Percentiles rank a stretch among this genome's conserved stretches.
These are phyloP conservation scores for Climacium dendroides DNA, from an alignment of 225 moss, liverwort and hornwort genomes.

Conservation along the genomic window DNA sequence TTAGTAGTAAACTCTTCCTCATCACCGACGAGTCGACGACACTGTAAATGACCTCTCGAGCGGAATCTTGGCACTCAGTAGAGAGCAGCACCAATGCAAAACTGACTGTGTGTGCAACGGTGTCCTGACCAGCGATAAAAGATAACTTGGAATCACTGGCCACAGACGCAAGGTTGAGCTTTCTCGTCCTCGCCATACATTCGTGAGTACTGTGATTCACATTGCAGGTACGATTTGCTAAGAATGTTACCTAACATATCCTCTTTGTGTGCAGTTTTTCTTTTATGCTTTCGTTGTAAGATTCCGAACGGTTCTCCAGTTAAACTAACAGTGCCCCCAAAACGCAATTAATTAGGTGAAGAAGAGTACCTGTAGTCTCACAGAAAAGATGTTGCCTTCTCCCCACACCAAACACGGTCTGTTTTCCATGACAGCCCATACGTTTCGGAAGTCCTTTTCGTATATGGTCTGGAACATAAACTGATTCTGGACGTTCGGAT, in stretches of 20 bases:
- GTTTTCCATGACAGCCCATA: too few relatives aligned
- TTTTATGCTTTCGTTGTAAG: neutral
- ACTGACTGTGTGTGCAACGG: neutral
- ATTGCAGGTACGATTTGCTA: too few relatives aligned
- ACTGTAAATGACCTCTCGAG: neutral
- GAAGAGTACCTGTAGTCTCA: neutral
- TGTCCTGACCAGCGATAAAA: neutral
- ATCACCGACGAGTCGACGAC: neutral
- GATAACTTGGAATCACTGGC: neutral
- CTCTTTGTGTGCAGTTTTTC: neutral
- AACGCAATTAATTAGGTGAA: neutral
- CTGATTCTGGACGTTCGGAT: accelerated
- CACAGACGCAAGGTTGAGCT: too few relatives aligned
- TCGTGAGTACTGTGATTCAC: neutral
- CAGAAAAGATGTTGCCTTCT: neutral
- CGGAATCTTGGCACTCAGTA: neutral
- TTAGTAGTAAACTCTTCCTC: neutral
- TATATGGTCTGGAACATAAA: accelerated
- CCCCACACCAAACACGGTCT: neutral
- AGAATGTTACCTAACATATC: neutral
- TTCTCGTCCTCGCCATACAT: too few relatives aligned
- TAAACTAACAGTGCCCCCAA: too few relatives aligned
- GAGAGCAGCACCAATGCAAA: neutral
- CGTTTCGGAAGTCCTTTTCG: too few relatives aligned
- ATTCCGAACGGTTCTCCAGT: neutral